phyloP scores from a whole-genome alignment of 73 alveolate genomes.

The Uronychia binucleata region DNA sequence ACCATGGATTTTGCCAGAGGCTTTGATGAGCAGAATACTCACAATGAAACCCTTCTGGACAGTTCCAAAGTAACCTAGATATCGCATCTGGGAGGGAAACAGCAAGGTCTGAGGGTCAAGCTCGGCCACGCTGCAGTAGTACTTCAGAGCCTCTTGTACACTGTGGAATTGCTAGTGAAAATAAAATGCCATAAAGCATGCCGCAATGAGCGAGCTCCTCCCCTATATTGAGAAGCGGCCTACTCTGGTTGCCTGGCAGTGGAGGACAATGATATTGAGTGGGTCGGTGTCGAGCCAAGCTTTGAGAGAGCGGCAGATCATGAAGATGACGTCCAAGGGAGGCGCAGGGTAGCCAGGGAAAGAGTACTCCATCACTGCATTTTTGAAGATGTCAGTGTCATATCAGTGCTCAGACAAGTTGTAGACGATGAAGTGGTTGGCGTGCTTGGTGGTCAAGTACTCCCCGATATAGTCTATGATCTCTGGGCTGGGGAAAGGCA shows the following conservation, averaged over 20 bases:
- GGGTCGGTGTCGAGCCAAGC: conserved; percentile 46
- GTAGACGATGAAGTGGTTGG: conserved; percentile 43
- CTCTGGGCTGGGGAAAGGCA: conserved; percentile 19
- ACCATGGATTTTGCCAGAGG: conserved; percentile 23
- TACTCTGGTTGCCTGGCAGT: conserved; percentile 48
- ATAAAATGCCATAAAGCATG: conserved; percentile 34
- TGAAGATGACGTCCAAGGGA: conserved; percentile 36
- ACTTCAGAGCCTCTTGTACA: conserved; percentile 18
- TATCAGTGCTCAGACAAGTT: conserved; percentile 47
- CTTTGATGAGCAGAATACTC: not conserved
- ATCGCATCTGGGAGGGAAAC: conserved; percentile 30
- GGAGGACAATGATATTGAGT: conserved; percentile 21
- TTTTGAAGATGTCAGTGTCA: conserved; percentile 34
- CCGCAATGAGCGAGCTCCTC: conserved; percentile 28
- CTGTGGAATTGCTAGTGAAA: conserved; percentile 13
- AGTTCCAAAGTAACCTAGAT: conserved; percentile 25
- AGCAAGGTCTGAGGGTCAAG: not conserved
- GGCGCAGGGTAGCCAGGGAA: conserved; percentile 61
- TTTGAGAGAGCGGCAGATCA: conserved; percentile 35
- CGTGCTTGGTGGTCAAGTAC: conserved; percentile 44
- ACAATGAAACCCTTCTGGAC: conserved; percentile 35
- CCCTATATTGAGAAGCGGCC: conserved; percentile 22
- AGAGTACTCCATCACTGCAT: conserved; percentile 49
- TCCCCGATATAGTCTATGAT: conserved; percentile 22
- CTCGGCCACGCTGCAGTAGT: conserved; percentile 10